Percentiles rank a stretch among this genome's conserved stretches.
These are phyloP conservation scores for Talaromyces piceae DNA, from an alignment of 2,329 filamentous ascomycete genomes.

Conservation along the genomic window DNA sequence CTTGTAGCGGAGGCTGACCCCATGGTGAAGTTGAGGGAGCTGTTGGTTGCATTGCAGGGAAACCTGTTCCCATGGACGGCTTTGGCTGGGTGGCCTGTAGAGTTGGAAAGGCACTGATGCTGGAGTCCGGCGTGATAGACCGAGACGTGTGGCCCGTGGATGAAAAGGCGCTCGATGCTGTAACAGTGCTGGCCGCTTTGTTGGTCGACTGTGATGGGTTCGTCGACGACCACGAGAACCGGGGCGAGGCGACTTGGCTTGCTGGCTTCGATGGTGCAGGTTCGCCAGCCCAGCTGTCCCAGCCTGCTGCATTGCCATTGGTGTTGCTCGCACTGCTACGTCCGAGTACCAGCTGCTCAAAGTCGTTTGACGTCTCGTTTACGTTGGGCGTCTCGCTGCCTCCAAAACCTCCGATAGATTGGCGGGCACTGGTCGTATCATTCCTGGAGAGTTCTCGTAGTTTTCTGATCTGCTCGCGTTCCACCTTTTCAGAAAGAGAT, in stretches of 20 bases:
- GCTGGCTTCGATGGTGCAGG: constrained; percentile 20
- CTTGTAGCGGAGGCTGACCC: constrained; percentile 12
- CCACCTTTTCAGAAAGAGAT: constrained; percentile 67
- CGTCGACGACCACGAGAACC: constrained; percentile 42
- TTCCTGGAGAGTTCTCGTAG: constrained; percentile 70
- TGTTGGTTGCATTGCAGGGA: constrained; percentile 25
- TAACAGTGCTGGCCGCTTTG: constrained; percentile 14
- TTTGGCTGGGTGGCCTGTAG: constrained; percentile 35
- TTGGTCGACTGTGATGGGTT: constrained; percentile 15
- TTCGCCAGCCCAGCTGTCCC: constrained; percentile 26
- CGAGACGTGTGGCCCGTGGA: constrained; percentile 26
- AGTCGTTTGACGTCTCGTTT: constrained; percentile 61
- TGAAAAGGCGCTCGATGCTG: constrained; percentile 10
- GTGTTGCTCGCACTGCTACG: constrained; percentile 36
- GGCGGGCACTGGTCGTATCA: constrained; percentile 38
- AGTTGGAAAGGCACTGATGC: constrained; percentile 41
- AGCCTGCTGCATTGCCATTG: constrained; percentile 20
- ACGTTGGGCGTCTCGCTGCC: constrained; percentile 38
- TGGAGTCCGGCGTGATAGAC: constrained; percentile 47
- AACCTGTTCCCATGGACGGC: constrained; percentile 18
- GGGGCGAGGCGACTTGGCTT: constrained; percentile 22
- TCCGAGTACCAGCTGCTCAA: constrained; percentile 83
- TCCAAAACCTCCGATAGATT: constrained; percentile 20
- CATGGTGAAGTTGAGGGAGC: constrained; percentile 21
- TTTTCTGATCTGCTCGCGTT: constrained; percentile 82